A percentile compares a stretch with the other conserved stretches of the same genome.
These are phyloP conservation scores for Dissophora ornata DNA, from an alignment of 192 early-diverging fungal genomes.

Conservation along the genomic window DNA sequence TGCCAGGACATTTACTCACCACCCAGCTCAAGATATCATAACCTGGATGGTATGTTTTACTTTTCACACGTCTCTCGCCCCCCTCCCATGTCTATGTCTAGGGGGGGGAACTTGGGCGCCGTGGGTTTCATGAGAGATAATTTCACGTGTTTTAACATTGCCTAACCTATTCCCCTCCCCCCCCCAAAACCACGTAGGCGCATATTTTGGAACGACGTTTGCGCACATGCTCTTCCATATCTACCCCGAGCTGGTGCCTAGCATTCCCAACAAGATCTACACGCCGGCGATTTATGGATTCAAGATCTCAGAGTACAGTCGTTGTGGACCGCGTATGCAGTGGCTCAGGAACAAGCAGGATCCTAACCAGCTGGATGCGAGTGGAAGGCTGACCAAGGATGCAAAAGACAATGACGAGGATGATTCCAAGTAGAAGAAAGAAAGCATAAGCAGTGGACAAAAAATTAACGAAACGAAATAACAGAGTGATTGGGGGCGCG, in stretches of 20 bases:
- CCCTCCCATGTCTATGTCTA: no score
- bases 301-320: slow-evolving; percentile 79
- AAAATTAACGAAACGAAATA: slow-evolving; percentile 1
- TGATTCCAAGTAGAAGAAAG: slow-evolving; percentile 14
- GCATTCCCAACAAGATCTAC: slow-evolving; percentile 70
- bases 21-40: slow-evolving; percentile 72
- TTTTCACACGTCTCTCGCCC: no score
- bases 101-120: no score
- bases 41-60: slow-evolving; percentile 78
- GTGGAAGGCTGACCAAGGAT: slow-evolving; percentile 43
- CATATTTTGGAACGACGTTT: slow-evolving; percentile 97
- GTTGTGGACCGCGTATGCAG: slow-evolving; percentile 87
- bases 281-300: slow-evolving; percentile 94
- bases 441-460: neutral
- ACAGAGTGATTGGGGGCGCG: neutral
- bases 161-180: no score
- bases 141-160: no score
- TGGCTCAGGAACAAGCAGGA: slow-evolving; percentile 80
- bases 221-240: slow-evolving; percentile 91
- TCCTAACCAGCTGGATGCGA: slow-evolving; percentile 22
- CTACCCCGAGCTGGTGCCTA: slow-evolving; percentile 81
- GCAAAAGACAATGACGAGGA: slow-evolving; percentile 23
- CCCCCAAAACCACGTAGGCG: no score
- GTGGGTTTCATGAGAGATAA: no score
- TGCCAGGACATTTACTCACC: slow-evolving; percentile 85